These are phyloP conservation scores for Lolium perenne DNA, from an alignment of 176 grass and related monocot species.

Conservation along the genomic window DNA sequence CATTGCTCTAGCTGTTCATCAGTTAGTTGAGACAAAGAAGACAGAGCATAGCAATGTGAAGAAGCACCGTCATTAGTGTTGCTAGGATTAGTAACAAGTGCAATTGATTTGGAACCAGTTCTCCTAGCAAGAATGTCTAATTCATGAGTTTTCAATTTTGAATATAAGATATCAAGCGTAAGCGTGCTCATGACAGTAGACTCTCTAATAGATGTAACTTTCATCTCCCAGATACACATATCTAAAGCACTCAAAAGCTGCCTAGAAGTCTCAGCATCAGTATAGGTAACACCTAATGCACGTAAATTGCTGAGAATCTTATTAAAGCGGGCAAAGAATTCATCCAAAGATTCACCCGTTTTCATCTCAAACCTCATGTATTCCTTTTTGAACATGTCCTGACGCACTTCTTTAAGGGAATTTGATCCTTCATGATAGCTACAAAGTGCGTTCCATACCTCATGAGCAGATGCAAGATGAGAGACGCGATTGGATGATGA, in stretches of 20 bases:
- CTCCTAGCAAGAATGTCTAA: constrained; percentile 1
- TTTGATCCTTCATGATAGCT: neutral
- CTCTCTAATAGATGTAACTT: constrained; percentile 12
- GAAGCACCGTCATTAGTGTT: neutral
- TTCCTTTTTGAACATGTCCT: neutral
- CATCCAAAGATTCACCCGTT: neutral
- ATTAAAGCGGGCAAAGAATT: neutral
- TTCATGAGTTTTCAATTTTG: constrained; percentile 1
- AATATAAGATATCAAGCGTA: neutral
- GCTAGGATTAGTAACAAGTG: neutral
- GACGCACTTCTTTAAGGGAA: neutral
- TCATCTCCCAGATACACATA: neutral
- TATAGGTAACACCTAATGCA: constrained; percentile 12
- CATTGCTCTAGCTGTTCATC: constrained; percentile 8
- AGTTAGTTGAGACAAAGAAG: constrained; percentile 15
- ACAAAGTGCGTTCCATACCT: constrained; percentile 4
- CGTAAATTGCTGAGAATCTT: constrained; percentile 12
- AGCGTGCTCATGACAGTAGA: neutral
- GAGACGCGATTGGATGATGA: neutral
- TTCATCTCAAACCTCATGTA: constrained; percentile 16
- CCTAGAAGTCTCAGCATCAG: neutral
- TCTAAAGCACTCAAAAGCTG: neutral
- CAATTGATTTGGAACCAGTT: constrained; percentile 6
- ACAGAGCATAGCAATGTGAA: neutral
- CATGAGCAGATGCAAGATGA: neutral